Percentiles rank a stretch among this genome's conserved stretches.
Conservation (phyloP, 2,329 filamentous ascomycete genomes). For the Sporothrix euskadiensis region DNA sequence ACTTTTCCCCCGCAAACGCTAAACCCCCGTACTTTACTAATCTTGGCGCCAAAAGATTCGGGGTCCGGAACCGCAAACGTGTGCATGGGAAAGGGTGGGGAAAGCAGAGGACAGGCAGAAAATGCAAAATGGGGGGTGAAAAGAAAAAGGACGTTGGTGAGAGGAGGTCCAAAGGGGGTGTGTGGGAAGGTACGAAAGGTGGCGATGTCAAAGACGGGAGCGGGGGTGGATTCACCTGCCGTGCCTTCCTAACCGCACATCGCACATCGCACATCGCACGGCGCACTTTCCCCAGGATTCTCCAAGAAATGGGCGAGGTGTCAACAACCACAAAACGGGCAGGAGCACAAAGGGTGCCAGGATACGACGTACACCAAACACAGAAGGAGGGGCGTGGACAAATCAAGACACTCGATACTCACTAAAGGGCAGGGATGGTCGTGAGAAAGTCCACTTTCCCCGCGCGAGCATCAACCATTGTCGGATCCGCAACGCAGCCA, state of each 20-base stretch:
- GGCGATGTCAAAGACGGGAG: neutral
- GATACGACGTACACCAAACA: neutral
- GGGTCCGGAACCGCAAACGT: constrained; percentile 17
- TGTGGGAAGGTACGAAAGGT: neutral
- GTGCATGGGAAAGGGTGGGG: neutral
- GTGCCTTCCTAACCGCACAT: neutral
- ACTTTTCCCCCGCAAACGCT: constrained; percentile 1
- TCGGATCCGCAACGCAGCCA: constrained; percentile 1
- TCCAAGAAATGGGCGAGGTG: neutral
- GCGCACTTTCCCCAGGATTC: neutral
- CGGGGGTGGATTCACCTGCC: neutral
- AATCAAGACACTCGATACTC: neutral
- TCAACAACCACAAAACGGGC: neutral
- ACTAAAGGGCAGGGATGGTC: neutral
- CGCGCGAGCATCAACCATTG: neutral
- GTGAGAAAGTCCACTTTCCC: neutral
- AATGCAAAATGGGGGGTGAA: neutral
- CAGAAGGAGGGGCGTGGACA: neutral
- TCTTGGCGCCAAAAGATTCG: neutral
- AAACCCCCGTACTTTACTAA: neutral
- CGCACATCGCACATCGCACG: neutral
- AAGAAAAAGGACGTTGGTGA: neutral
- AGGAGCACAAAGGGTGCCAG: neutral
- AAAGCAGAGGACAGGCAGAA: neutral
- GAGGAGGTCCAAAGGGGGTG: neutral